These are phyloP conservation scores for Paramecium primaurelia DNA, from an alignment of 73 alveolate species.

Conservation along the genomic window DNA sequence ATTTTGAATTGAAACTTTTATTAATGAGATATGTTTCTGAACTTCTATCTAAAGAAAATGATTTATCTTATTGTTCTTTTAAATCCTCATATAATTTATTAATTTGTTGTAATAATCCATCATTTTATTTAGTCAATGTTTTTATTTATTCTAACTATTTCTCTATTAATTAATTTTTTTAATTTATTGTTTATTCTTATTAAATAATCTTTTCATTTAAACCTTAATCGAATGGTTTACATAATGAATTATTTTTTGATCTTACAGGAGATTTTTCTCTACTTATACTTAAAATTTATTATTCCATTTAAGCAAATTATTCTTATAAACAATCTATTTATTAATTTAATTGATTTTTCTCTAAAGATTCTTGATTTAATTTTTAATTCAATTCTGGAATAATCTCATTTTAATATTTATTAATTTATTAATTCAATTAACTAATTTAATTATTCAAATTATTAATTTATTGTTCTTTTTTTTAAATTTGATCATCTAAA, in stretches of 20 bases:
- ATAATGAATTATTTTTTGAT: not conserved
- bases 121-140: not conserved
- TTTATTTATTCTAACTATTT: not conserved
- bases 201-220: not conserved
- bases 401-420: not conserved
- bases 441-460: not conserved
- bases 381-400: not conserved
- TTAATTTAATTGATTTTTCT: not conserved
- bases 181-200: not conserved
- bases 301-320: not conserved
- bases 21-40: not conserved
- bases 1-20: not conserved
- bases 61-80: not conserved
- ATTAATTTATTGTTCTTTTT: not conserved
- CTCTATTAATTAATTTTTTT: not conserved
- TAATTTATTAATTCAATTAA: not conserved
- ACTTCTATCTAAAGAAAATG: constrained; percentile 12
- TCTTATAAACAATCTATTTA: not conserved
- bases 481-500: not conserved
- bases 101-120: not conserved
- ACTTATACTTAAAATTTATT: not conserved
- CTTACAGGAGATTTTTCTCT: not conserved
- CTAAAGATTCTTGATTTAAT: not conserved
- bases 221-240: not conserved
- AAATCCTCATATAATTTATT: not conserved